Percentiles rank a stretch among this genome's conserved stretches.
Conservation (phyloP, 495 filamentous ascomycete genomes). For the Neurospora tetraspora region DNA sequence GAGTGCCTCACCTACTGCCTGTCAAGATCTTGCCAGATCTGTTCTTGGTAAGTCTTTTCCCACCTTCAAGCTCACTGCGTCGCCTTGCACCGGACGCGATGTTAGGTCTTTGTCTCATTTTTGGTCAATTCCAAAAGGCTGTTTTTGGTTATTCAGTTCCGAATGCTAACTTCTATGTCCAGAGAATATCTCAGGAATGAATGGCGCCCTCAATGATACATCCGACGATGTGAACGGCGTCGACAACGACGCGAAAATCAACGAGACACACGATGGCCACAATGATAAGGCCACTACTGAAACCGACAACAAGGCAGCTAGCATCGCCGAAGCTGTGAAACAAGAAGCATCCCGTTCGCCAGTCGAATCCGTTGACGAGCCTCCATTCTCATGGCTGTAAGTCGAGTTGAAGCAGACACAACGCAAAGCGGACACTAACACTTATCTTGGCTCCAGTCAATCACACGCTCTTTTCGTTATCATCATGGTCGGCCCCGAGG, state of each 20-base stretch:
- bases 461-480: constrained; percentile 46
- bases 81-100: neutral
- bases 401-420: neutral
- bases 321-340: neutral
- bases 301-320: neutral
- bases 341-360: neutral
- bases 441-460: constrained; percentile 19
- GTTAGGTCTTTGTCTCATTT: neutral
- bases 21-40: neutral
- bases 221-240: neutral
- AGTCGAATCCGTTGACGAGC: neutral
- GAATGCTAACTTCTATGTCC: neutral
- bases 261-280: neutral
- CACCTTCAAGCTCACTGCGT: neutral
- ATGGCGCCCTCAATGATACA: neutral
- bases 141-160: neutral
- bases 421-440: constrained; percentile 1
- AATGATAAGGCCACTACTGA: neutral
- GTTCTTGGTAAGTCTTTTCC: neutral
- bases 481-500: constrained; percentile 38
- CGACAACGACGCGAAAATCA: neutral
- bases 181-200: neutral
- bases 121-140: neutral
- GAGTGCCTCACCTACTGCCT: neutral
- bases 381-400: constrained; percentile 27